phyloP scores from a whole-genome alignment of 176 grass and related monocot species.

The Carex myosuroides region DNA sequence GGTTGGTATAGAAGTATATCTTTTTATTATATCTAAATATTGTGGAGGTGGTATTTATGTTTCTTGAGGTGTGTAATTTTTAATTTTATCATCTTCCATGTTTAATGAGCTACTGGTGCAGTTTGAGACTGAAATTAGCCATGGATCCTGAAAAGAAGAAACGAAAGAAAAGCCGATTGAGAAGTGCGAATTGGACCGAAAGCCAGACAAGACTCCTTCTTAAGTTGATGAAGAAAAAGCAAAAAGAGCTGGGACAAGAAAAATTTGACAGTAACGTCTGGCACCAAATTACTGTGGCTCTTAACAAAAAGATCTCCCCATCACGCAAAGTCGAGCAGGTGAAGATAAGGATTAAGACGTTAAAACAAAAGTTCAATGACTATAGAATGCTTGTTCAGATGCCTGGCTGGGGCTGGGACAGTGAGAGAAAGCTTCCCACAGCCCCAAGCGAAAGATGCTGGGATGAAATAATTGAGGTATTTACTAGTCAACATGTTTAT shows the following conservation, averaged over 20 bases:
- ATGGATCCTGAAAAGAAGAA: neutral
- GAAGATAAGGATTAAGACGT: conserved; percentile 4
- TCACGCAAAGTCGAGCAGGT: neutral
- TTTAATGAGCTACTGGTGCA: neutral
- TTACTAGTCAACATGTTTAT: neutral
- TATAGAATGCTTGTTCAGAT: neutral
- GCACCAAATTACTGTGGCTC: neutral
- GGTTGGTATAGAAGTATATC: neutral
- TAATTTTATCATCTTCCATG: neutral
- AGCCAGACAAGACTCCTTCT: conserved; percentile 7
- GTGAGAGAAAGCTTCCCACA: neutral
- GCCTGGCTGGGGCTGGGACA: conserved; percentile 11
- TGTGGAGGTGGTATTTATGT: too few relatives aligned
- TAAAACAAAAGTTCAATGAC: neutral
- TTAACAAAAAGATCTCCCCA: conserved; percentile 8
- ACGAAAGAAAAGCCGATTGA: neutral
- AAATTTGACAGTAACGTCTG: neutral
- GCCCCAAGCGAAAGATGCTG: neutral
- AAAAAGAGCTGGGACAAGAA: neutral
- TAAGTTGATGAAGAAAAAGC: conserved; percentile 6
- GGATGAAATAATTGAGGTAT: neutral
- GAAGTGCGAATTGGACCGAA: neutral
- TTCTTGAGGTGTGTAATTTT: neutral
- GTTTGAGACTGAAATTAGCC: conserved; percentile 2
- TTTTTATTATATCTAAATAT: neutral